Evolutionary conservation across 148 eudicot genomes (phyloP).

Genomic region (Rhododendron williamsianum): DNA sequence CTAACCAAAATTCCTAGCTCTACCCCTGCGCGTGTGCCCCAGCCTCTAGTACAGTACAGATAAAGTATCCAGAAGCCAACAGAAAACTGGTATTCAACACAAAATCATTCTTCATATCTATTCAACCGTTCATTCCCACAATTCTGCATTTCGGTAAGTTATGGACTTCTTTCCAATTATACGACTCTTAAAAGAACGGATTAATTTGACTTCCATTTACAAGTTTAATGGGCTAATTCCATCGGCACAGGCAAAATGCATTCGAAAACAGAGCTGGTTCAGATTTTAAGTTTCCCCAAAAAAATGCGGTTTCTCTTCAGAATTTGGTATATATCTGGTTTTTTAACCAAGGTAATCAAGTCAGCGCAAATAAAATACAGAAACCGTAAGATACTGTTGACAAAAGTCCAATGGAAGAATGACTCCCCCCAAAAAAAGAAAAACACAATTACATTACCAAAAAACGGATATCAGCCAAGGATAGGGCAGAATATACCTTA

Average conservation of each 20-base stretch:
- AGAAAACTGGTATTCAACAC: not conserved
- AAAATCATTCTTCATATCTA: not conserved
- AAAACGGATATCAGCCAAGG: not conserved
- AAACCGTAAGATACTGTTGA: not conserved
- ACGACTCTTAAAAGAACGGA: not conserved
- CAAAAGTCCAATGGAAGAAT: not conserved
- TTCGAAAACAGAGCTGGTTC: not conserved
- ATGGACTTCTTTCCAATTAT: not conserved
- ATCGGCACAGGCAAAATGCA: not conserved
- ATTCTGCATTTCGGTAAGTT: not conserved
- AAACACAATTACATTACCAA: not conserved
- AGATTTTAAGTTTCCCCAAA: not conserved
- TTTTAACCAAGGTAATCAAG: not conserved
- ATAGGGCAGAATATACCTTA: not conserved
- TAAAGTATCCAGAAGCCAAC: not conserved
- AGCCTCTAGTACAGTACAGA: too few relatives aligned
- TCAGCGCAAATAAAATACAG: not conserved
- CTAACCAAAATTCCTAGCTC: too few relatives aligned
- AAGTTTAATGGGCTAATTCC: not conserved
- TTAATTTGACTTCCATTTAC: not conserved
- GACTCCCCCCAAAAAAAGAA: not conserved
- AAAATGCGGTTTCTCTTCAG: not conserved
- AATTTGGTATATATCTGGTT: not conserved
- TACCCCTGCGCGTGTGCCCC: too few relatives aligned
- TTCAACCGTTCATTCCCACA: not conserved